Conservation (phyloP, 352 stramenopile genomes). For the Globisporangium splendens region DNA sequence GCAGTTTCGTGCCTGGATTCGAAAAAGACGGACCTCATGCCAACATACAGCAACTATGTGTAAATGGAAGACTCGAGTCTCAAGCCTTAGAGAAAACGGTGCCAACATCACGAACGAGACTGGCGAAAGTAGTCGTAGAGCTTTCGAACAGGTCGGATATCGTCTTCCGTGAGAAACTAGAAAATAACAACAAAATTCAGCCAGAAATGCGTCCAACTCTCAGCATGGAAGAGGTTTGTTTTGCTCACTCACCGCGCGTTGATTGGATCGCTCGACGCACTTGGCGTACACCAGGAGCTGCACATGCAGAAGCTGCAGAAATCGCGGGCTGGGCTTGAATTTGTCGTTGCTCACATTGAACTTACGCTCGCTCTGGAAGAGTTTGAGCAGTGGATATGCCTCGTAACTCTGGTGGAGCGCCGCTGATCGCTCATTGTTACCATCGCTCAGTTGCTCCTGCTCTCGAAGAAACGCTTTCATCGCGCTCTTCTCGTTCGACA, state of each 20-base stretch:
- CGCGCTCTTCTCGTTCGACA: constrained; percentile 29
- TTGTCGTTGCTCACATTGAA: constrained; percentile 6
- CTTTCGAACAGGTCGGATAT: constrained; percentile 28
- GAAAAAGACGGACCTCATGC: constrained; percentile 81
- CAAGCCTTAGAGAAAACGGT: too few relatives aligned
- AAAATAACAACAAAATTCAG: constrained; percentile 1
- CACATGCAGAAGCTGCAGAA: constrained; percentile 32
- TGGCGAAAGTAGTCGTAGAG: constrained; percentile 32
- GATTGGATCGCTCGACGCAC: constrained; percentile 44
- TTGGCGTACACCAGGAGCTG: constrained; percentile 49
- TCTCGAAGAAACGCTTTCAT: constrained; percentile 30
- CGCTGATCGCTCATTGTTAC: constrained; percentile 1
- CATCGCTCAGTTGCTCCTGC: neutral
- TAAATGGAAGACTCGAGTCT: constrained; percentile 13
- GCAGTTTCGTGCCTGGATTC: constrained; percentile 74
- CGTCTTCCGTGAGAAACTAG: constrained; percentile 28
- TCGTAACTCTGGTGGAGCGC: constrained; percentile 20
- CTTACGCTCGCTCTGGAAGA: constrained; percentile 42
- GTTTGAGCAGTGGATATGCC: constrained; percentile 53
- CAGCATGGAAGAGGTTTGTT: too few relatives aligned
- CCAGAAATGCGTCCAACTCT: neutral
- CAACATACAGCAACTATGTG: constrained; percentile 56
- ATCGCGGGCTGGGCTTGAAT: constrained; percentile 1
- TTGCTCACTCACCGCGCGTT: constrained; percentile 30
- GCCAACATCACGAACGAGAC: too few relatives aligned